Conservation (phyloP, 768 basidiomycete species). For the Amyloporia xantha region DNA sequence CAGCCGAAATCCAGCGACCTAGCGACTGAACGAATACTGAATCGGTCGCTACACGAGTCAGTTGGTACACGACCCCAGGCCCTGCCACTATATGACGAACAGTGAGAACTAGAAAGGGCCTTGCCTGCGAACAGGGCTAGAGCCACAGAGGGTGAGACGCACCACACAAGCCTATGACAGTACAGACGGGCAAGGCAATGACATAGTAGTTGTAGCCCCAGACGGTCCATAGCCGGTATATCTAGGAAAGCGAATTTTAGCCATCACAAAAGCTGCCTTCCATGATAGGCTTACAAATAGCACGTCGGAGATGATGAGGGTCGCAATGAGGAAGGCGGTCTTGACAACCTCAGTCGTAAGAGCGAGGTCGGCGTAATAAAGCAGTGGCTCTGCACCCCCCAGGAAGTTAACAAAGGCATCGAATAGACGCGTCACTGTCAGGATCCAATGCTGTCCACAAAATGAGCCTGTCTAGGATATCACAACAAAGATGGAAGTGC, state of each 20-base stretch:
- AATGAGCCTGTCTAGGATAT: not conserved
- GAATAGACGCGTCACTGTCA: conserved; percentile 4
- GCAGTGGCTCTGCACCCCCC: not conserved
- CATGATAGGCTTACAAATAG: not conserved
- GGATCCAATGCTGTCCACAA: conserved; percentile 3
- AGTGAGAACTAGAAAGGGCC: not conserved
- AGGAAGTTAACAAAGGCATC: conserved; percentile 1
- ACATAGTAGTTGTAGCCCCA: not conserved
- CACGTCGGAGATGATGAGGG: not conserved
- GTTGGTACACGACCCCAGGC: not conserved
- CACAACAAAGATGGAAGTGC: not conserved
- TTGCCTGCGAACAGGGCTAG: not conserved
- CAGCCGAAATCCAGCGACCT: not conserved
- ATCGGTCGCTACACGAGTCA: not conserved
- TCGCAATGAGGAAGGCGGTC: not conserved
- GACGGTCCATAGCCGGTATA: not conserved
- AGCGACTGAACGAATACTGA: not conserved
- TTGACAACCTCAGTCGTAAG: conserved; percentile 1
- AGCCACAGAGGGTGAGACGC: not conserved
- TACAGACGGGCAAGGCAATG: not conserved
- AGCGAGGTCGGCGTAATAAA: not conserved
- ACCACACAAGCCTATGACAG: conserved; percentile 1
- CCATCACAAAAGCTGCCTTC: not conserved
- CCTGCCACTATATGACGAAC: not conserved
- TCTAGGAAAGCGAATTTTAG: not conserved